A percentile compares a stretch with the other conserved stretches of the same genome.
phyloP scores from a whole-genome alignment of 805 yeast genomes.

The Metschnikowia cubensis region DNA sequence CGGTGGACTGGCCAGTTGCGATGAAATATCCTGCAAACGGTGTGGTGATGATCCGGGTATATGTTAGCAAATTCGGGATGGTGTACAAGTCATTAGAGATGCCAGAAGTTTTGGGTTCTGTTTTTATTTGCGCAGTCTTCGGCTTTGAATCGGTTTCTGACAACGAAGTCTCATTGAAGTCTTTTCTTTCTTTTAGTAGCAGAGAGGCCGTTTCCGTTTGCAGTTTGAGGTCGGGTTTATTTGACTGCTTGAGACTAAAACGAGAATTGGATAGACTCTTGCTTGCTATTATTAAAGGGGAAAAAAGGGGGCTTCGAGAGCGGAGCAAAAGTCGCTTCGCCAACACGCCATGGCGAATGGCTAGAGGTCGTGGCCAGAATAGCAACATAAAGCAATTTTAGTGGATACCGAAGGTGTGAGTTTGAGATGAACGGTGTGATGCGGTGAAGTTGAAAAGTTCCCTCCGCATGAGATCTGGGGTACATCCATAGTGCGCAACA shows the following conservation, averaged over 20 bases:
- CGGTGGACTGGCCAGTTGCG: slow-evolving; percentile 54
- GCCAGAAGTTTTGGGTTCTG: background rate
- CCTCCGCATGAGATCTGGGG: slow-evolving; percentile 2
- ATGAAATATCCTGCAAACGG: slow-evolving; percentile 84
- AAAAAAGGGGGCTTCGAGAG: background rate
- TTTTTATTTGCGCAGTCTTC: background rate
- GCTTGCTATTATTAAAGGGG: background rate
- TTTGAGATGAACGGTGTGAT: background rate
- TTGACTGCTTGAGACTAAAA: background rate
- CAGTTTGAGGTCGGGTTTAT: background rate
- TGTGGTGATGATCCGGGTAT: slow-evolving; percentile 73
- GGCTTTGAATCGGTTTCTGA: too few species aligned
- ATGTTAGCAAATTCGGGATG: slow-evolving; percentile 80
- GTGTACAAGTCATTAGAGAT: slow-evolving; percentile 52
- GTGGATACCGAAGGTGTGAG: background rate
- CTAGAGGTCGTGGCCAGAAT: background rate
- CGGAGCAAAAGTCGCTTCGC: background rate
- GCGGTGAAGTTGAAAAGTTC: background rate
- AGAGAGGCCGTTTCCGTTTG: background rate
- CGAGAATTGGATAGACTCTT: background rate
- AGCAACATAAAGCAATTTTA: background rate
- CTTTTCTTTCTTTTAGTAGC: background rate
- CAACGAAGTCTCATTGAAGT: too few species aligned
- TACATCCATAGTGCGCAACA: background rate
- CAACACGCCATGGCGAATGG: background rate